A percentile compares a stretch with the other conserved stretches of the same genome.
Evolutionary conservation across 495 filamentous ascomycete species (phyloP).

Genomic region (Baudoinia panamericana): DNA sequence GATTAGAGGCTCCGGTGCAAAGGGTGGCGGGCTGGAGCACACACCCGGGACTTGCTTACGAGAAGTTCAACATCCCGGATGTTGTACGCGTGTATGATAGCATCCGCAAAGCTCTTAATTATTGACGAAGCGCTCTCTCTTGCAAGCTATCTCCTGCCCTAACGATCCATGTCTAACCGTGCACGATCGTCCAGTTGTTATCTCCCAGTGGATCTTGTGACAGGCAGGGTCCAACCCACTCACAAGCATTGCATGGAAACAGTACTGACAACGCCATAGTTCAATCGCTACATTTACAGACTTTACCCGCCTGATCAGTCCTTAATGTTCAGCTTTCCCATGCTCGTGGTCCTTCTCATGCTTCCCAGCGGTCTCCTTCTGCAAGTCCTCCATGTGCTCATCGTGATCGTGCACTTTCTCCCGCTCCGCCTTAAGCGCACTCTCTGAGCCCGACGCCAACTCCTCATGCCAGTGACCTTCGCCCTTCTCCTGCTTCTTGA

Average conservation of each 20-base stretch:
- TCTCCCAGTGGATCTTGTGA: too few species aligned
- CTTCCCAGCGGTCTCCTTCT: constrained; percentile 24
- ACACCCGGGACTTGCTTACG: constrained; percentile 69
- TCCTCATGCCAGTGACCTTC: constrained; percentile 26
- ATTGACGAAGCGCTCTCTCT: too few species aligned
- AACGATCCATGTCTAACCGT: too few species aligned
- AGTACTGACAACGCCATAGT: too few species aligned
- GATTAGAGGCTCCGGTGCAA: constrained; percentile 81
- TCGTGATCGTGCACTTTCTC: constrained; percentile 24
- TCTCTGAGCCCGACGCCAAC: constrained; percentile 23
- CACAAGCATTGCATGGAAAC: too few species aligned
- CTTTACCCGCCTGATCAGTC: too few species aligned
- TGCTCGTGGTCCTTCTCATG: constrained; percentile 19
- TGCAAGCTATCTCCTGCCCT: too few species aligned
- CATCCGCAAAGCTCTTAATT: constrained; percentile 46
- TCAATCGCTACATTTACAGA: too few species aligned
- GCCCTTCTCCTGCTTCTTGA: constrained; percentile 27
- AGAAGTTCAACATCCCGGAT: constrained; percentile 69
- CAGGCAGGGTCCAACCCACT: too few species aligned
- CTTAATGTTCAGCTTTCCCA: constrained; percentile 10
- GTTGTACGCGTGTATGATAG: constrained; percentile 39
- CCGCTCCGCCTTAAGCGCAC: constrained; percentile 23
- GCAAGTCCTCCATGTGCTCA: constrained; percentile 26
- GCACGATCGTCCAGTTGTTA: too few species aligned
- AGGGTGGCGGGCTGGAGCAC: constrained; percentile 86